Evolutionary conservation across 2,329 filamentous ascomycete species (phyloP).

Genomic region (Trichophyton equinum): DNA sequence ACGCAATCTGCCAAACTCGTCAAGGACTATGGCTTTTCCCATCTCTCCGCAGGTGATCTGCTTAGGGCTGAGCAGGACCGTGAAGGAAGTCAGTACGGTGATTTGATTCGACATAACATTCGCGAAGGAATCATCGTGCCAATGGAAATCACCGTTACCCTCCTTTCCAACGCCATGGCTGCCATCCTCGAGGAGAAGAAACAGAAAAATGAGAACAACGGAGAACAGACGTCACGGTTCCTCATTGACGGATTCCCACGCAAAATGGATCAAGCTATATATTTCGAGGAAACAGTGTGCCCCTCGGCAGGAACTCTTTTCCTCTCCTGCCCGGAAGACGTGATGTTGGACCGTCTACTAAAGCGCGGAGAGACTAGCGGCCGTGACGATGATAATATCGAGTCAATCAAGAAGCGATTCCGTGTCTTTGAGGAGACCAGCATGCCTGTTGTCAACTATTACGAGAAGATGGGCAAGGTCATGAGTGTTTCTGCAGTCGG

Average conservation of each 20-base stretch:
- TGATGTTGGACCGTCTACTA: slow-evolving; percentile 72
- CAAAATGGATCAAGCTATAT: slow-evolving; percentile 91
- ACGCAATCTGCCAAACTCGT: slow-evolving; percentile 90
- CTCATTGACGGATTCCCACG: slow-evolving; percentile 74
- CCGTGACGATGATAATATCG: slow-evolving; percentile 81
- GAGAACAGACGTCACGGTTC: slow-evolving; percentile 50
- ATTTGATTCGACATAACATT: slow-evolving; percentile 87
- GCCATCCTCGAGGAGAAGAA: slow-evolving; percentile 45
- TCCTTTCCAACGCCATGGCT: slow-evolving; percentile 88
- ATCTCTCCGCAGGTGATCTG: slow-evolving; percentile 86
- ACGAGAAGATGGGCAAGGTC: slow-evolving; percentile 61
- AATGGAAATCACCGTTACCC: slow-evolving; percentile 93
- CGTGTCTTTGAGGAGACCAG: slow-evolving; percentile 86
- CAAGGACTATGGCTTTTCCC: slow-evolving; percentile 75
- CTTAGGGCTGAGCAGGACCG: slow-evolving; percentile 88
- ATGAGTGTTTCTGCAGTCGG: slow-evolving; percentile 65
- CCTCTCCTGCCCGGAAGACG: slow-evolving; percentile 80
- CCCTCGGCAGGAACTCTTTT: slow-evolving; percentile 78
- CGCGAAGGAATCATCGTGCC: slow-evolving; percentile 90
- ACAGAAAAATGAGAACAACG: slow-evolving; percentile 22
- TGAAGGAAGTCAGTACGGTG: slow-evolving; percentile 73
- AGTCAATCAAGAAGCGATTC: slow-evolving; percentile 94
- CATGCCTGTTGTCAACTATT: slow-evolving; percentile 92
- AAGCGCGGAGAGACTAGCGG: slow-evolving; percentile 89
- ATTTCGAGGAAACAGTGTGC: slow-evolving; percentile 84